Conservation (phyloP, 2,329 filamentous ascomycete genomes). For the Didymella pomorum region DNA sequence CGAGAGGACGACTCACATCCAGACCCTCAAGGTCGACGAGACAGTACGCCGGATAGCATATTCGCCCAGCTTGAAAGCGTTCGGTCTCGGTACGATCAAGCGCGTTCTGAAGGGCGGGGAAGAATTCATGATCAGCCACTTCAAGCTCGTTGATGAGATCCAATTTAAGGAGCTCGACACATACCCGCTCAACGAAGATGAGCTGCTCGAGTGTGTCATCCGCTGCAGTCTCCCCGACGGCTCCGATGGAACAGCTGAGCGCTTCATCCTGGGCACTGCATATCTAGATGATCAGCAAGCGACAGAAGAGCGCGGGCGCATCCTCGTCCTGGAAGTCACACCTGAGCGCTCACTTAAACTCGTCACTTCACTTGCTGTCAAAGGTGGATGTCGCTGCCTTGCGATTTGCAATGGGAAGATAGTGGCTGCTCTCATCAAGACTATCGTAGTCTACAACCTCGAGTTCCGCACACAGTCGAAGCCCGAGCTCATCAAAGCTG, state of each 20-base stretch:
- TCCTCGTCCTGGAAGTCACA: conserved; percentile 85
- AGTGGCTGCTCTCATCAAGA: conserved; percentile 89
- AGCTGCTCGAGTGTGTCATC: conserved; percentile 86
- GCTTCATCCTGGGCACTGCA: conserved; percentile 91
- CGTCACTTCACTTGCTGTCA: conserved; percentile 73
- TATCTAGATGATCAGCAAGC: conserved; percentile 70
- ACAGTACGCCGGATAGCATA: conserved; percentile 90
- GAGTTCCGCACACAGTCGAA: conserved; percentile 63
- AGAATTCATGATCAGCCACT: conserved; percentile 80
- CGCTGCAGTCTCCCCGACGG: conserved; percentile 74
- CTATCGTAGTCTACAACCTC: conserved; percentile 68
- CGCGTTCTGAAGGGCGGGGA: conserved; percentile 73
- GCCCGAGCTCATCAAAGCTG: conserved; percentile 70
- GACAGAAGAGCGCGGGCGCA: conserved; percentile 70
- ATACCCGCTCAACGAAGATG: conserved; percentile 69
- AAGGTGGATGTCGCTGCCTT: conserved; percentile 81
- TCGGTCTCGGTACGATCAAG: conserved; percentile 86
- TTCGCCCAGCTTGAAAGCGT: conserved; percentile 77
- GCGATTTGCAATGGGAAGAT: conserved; percentile 76
- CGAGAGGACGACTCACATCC: conserved; percentile 87
- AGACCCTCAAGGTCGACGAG: conserved; percentile 77
- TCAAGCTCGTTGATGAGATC: conserved; percentile 90
- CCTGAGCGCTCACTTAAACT: conserved; percentile 76
- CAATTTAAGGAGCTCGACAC: conserved; percentile 81
- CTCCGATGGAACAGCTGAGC: conserved; percentile 67